These are phyloP conservation scores for Xylaria sp. DNA, from an alignment of 2,329 filamentous ascomycete species.

Conservation along the genomic window DNA sequence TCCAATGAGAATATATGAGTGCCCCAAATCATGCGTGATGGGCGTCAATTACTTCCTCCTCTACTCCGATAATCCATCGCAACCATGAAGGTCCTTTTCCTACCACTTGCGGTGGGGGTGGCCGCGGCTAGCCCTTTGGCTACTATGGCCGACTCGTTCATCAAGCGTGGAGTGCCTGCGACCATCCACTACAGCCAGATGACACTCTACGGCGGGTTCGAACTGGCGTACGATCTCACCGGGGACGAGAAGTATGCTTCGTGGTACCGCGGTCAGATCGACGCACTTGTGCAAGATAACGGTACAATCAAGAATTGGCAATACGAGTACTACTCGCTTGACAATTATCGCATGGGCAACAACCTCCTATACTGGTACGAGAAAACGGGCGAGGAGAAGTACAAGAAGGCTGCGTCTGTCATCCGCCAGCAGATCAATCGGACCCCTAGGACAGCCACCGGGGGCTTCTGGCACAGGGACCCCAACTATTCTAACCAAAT, in stretches of 20 bases:
- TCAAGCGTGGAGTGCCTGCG: slow-evolving; percentile 46
- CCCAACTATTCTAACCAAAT: slow-evolving; percentile 51
- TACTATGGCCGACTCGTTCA: slow-evolving; percentile 55
- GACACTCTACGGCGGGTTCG: slow-evolving; percentile 53
- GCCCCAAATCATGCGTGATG: not conserved
- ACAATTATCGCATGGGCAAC: slow-evolving; percentile 59
- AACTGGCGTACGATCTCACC: slow-evolving; percentile 51
- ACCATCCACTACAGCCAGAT: slow-evolving; percentile 52
- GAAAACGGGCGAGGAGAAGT: slow-evolving; percentile 52
- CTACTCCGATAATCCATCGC: not conserved
- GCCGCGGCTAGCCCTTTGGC: slow-evolving; percentile 33
- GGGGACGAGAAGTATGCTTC: slow-evolving; percentile 50
- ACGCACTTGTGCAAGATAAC: slow-evolving; percentile 51
- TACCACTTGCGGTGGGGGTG: slow-evolving; percentile 23
- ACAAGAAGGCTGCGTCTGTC: slow-evolving; percentile 53
- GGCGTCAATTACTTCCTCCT: not conserved
- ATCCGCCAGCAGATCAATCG: slow-evolving; percentile 53
- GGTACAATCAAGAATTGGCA: slow-evolving; percentile 56
- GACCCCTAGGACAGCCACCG: slow-evolving; percentile 55
- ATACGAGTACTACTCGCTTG: slow-evolving; percentile 54
- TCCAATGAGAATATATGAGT: slow-evolving; percentile 6
- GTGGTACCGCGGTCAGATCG: slow-evolving; percentile 53
- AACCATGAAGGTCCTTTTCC: slow-evolving; percentile 30
- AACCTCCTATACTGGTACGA: slow-evolving; percentile 57
- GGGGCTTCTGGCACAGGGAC: slow-evolving; percentile 61